Evolutionary conservation across 352 stramenopile species (phyloP), one percentile per base, ranked within the genome.

Genomic region (Phytopythium cucurbitacearum): DNA sequence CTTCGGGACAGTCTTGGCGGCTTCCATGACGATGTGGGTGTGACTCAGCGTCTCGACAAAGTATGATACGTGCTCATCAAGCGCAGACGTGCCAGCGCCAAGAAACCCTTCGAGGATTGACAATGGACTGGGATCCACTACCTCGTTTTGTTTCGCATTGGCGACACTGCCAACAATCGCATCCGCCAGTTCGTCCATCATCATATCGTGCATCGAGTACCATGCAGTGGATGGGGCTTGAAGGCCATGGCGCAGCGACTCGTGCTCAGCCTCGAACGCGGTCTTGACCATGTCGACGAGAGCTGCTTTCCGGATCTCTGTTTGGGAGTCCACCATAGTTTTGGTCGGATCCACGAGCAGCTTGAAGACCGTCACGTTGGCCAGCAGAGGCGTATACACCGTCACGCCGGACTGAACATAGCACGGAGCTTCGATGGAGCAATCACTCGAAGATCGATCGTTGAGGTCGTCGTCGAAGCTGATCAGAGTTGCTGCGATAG

Each of bases 151-250:
- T 21, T 69, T 70, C 10, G 68, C 64, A 6, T 59, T 58, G 45
- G 77, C 80, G 0, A 76, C 60, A 33, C 64, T 62, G 7, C 75
- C 70, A n/a, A 85, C 33, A 2, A 87, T 40, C 5, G 65, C 68
- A 54, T 89, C 79, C 0, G 76, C 76, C 44, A 86, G 69, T 42
- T 87, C 64, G 33, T 89, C 79, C 7, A 63, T 51, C 11, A 75
- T 55, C 45, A 71, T 67, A 53, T 90, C 79, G 49, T 69, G 62
- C 10, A 11, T 51, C 3, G 79, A 82, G 48, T 83, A 83, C 79
- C 76, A 87, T 7, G 72, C 70, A 0, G 76, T 87, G 11, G 79
- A 90, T 6, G 79, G 75, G 0, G 72, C 59, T 49, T 79, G 64
- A 4, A 90, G 51, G 16, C 79, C 79, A 40, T 66, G 59, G 0